These are phyloP conservation scores for Hanseniaspora sp. DNA, from an alignment of 1,139 yeast species.

Conservation along the genomic window DNA sequence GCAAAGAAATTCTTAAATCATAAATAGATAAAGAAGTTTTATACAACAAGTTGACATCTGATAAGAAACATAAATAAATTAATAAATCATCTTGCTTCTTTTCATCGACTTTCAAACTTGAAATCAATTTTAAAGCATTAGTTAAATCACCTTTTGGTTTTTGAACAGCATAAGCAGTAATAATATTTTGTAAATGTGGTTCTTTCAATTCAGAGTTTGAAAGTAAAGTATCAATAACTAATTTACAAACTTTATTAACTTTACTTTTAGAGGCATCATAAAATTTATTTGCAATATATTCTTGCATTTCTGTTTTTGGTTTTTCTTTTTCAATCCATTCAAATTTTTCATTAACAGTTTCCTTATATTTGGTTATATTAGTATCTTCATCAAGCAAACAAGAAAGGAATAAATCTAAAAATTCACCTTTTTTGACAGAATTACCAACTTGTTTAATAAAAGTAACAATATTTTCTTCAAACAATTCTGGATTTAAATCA, in stretches of 20 bases:
- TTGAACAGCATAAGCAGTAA: slow-evolving; percentile 89
- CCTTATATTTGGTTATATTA: slow-evolving; percentile 67
- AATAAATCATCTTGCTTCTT: slow-evolving; percentile 51
- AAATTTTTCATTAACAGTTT: slow-evolving; percentile 40
- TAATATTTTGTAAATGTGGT: slow-evolving; percentile 56
- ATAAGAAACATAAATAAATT: slow-evolving; percentile 78
- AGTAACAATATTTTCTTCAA: slow-evolving; percentile 50
- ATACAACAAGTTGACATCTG: slow-evolving; percentile 77
- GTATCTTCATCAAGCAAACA: slow-evolving; percentile 83
- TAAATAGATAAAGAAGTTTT: slow-evolving; percentile 72
- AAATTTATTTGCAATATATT: slow-evolving; percentile 31
- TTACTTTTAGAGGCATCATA: slow-evolving; percentile 42
- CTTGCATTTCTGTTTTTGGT: slow-evolving; percentile 31
- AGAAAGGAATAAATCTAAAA: slow-evolving; percentile 76
- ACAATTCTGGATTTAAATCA: slow-evolving; percentile 70
- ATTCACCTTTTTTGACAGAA: slow-evolving; percentile 41
- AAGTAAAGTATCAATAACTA: slow-evolving; percentile 47
- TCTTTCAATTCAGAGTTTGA: slow-evolving; percentile 39
- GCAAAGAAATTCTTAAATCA: slow-evolving; percentile 66
- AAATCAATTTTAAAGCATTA: slow-evolving; percentile 58
- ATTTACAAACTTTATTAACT: slow-evolving; percentile 67
- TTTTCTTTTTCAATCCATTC: slow-evolving; percentile 28
- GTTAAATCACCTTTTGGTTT: slow-evolving; percentile 65
- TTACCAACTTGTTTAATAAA: slow-evolving; percentile 58
- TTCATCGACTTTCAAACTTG: slow-evolving; percentile 37